Percentiles rank a stretch among this genome's conserved stretches.
Evolutionary conservation across 2,329 filamentous ascomycete genomes (phyloP).

Genomic region (Pseudogymnoascus sp.): DNA sequence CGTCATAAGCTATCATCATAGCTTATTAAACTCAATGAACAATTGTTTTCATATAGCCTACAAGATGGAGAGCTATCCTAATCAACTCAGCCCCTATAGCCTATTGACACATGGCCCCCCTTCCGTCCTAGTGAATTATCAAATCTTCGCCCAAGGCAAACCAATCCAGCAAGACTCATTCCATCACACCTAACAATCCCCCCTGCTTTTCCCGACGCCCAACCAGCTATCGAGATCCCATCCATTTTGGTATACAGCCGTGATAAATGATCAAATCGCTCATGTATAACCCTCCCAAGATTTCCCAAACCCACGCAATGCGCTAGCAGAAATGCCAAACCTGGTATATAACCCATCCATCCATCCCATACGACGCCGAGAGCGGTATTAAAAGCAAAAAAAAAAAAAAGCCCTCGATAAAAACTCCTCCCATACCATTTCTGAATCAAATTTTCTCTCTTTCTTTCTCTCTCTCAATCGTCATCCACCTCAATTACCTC

Average conservation of each 20-base stretch:
- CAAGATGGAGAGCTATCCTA: background rate
- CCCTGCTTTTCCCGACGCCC: background rate
- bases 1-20: background rate
- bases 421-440: background rate
- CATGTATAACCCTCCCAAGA: background rate
- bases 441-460: background rate
- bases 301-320: background rate
- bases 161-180: background rate
- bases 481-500: constrained; percentile 24
- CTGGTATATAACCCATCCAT: background rate
- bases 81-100: background rate
- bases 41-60: background rate
- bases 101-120: background rate
- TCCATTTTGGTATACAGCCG: background rate
- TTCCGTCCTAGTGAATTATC: background rate
- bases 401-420: background rate
- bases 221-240: background rate
- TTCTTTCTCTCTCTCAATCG: constrained; percentile 14
- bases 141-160: background rate
- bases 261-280: background rate
- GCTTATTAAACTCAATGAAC: background rate
- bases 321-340: background rate
- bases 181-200: background rate
- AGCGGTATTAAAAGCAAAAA: background rate
- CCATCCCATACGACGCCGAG: background rate